Base-by-base conservation (phyloP, 805 yeast genomes). In the Metschnikowia kofuensis region DNA sequence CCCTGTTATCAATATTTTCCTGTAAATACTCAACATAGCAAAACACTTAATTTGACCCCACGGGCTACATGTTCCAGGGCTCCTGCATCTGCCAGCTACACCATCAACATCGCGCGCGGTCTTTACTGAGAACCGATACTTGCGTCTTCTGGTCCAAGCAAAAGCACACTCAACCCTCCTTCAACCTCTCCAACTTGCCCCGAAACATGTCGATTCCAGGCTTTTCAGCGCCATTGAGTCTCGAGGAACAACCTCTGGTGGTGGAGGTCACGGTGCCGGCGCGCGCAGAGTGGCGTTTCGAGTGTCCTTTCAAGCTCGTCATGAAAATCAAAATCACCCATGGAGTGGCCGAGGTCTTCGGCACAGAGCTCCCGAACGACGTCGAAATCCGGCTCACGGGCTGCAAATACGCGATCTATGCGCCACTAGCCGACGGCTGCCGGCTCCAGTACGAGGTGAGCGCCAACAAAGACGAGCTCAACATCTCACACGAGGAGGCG, bases 331-430 rank as follows among this genome's bases (percentile, higher is more conserved):
- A 72, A 56, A 73, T 83, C 10, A 49, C 67, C 2, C 69, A 72
- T 2, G 99, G 99, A 4, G 76, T 83, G 2, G 96, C 89, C 1
- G 99, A 94, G 68, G 79, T 90, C 9, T 89, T 86, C 66, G 99
- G 99, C 26, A 89, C 97, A 2, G 99, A 94, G 64, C 77, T 94
- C 26, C 87, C 97, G 2, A 72, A 76, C 38, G 88, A 86, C 49
- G 73, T 77, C 0, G 87, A 82, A 21, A 38, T 69, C 32, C 64
- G 60, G 40, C 54, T 73, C 27, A 57, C 70, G 11, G 78, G 78
- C 6, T 69, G 62, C 21, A 73, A 72, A 51, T 65, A 62, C 48
- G 63, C 73, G 29, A 49, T 73, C 5, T 72, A 66, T 49, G 68
- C 76, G 7, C 77, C 76, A 0, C 59, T 68, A 13, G 80, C 80